These are phyloP conservation scores for Flammula alnicola DNA, from an alignment of 1,284 basidiomycete species.

Conservation along the genomic window DNA sequence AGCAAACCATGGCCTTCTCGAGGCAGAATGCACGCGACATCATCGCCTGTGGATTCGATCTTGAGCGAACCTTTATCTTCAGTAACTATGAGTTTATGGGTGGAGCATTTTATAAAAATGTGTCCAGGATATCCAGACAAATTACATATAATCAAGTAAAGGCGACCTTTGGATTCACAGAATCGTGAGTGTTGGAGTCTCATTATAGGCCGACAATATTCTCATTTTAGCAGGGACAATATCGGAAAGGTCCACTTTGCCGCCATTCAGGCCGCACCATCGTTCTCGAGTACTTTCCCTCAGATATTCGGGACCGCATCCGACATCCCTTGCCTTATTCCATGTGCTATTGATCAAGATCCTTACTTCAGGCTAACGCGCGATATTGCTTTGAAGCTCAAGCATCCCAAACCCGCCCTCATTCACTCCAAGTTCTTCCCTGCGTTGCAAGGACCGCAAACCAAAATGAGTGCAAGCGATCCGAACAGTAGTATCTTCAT, in stretches of 20 bases:
- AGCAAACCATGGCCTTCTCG: constrained; percentile 88
- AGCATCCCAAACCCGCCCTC: constrained; percentile 93
- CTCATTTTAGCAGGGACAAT: constrained; percentile 75
- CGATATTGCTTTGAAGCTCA: constrained; percentile 92
- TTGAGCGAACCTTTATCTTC: constrained; percentile 97
- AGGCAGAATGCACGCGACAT: constrained; percentile 92
- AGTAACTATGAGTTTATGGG: constrained; percentile 90
- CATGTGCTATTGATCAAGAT: constrained; percentile 98
- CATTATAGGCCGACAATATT: not conserved
- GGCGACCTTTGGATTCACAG: constrained; percentile 95
- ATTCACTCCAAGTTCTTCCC: constrained; percentile 99
- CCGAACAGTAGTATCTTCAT: constrained; percentile 93
- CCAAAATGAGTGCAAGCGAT: constrained; percentile 98
- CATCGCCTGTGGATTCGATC: constrained; percentile 94
- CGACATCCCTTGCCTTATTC: constrained; percentile 93
- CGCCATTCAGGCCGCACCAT: constrained; percentile 95
- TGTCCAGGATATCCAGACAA: constrained; percentile 90
- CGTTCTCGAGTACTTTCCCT: constrained; percentile 98
- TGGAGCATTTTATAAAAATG: constrained; percentile 93
- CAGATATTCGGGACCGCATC: constrained; percentile 91
- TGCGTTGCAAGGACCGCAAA: constrained; percentile 95
- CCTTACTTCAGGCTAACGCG: constrained; percentile 98
- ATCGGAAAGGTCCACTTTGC: constrained; percentile 99
- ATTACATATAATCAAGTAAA: constrained; percentile 95
- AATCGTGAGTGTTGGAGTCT: constrained; percentile 68